phyloP scores from a whole-genome alignment of 2,329 filamentous ascomycete species.

The Fonsecaea pugnacius region DNA sequence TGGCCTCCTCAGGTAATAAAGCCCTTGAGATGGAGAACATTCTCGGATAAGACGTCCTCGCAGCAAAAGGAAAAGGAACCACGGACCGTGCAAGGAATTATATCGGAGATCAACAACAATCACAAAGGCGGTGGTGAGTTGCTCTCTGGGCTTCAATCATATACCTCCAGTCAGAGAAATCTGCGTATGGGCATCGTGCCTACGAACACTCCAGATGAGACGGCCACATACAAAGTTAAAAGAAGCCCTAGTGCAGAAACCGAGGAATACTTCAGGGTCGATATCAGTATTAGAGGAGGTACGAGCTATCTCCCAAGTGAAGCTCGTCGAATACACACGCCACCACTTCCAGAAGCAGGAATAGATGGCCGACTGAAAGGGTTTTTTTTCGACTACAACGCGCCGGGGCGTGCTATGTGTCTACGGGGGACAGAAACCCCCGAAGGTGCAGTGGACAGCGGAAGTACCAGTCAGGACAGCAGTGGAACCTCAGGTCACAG shows the following conservation, averaged over 20 bases:
- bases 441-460: conserved; percentile 7
- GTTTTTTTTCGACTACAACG: conserved; percentile 38
- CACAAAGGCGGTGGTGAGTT: conserved; percentile 14
- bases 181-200: conserved; percentile 32
- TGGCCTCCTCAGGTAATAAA: conserved; percentile 17
- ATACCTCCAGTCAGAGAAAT: conserved; percentile 34
- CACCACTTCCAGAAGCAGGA: conserved; percentile 34
- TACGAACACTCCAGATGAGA: conserved; percentile 35
- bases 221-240: conserved; percentile 37
- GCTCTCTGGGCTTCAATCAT: conserved; percentile 23
- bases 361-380: conserved; percentile 30
- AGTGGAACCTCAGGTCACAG: not conserved
- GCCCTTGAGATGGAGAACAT: conserved; percentile 17
- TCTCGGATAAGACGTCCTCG: conserved; percentile 22
- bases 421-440: not conserved
- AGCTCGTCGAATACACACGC: conserved; percentile 38
- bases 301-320: conserved; percentile 39
- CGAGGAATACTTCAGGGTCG: conserved; percentile 38
- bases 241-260: conserved; percentile 36
- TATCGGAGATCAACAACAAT: conserved; percentile 6
- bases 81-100: conserved; percentile 18
- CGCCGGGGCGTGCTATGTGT: conserved; percentile 20
- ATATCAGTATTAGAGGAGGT: conserved; percentile 37
- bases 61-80: conserved; percentile 2
- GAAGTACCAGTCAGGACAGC: conserved; percentile 8